Evolutionary conservation across 352 stramenopile genomes (phyloP).

Genomic region (Globisporangium mamillatum): DNA sequence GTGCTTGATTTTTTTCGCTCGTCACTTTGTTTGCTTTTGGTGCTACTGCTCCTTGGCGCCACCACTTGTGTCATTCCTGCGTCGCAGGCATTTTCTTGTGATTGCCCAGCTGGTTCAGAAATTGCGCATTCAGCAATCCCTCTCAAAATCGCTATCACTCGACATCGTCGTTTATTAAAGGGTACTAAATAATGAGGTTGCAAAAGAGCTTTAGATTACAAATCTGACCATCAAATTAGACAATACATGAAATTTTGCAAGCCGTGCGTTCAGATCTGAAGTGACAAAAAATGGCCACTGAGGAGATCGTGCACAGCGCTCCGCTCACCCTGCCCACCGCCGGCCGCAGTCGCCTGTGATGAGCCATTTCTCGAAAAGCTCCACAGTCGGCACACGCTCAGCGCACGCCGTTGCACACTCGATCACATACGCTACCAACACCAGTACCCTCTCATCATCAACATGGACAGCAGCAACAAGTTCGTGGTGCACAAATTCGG

Average conservation of each 20-base stretch:
- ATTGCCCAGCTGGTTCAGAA: conserved; percentile 6
- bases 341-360: not conserved
- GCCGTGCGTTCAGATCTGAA: conserved; percentile 11
- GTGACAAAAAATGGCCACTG: conserved; percentile 13
- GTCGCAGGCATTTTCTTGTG: conserved; percentile 32
- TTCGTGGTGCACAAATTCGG: conserved; percentile 98
- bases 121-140: conserved; percentile 23
- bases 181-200: not conserved
- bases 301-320: not conserved
- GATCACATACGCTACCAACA: not conserved
- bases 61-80: not conserved
- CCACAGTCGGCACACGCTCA: not conserved
- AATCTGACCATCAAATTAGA: not conserved
- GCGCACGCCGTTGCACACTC: not conserved
- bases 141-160: not conserved
- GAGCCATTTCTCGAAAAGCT: conserved; percentile 17
- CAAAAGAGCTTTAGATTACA: not conserved
- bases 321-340: not conserved
- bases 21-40: conserved; percentile 2
- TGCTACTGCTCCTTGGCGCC: not conserved
- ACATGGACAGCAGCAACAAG: conserved; percentile 26
- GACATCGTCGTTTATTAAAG: not conserved
- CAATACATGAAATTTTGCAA: not conserved
- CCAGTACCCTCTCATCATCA: not conserved
- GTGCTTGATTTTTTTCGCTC: not conserved